A percentile compares a stretch with the other conserved stretches of the same genome.
Conservation (phyloP, 352 stramenopile species). For the Chrysophaeum taylorii region DNA sequence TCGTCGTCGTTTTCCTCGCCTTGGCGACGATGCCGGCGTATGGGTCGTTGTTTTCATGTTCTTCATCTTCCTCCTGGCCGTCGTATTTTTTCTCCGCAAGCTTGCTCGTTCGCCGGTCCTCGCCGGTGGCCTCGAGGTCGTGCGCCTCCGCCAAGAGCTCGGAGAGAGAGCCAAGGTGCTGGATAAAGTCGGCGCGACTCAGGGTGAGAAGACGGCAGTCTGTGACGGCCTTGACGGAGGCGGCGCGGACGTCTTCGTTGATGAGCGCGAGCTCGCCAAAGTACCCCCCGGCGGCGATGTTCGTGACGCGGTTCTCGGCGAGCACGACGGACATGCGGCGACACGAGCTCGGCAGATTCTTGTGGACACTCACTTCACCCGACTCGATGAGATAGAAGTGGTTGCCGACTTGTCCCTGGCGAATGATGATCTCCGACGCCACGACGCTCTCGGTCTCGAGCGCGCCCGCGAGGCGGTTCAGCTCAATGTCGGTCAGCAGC, state of each 20-base stretch:
- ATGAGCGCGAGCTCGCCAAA: slow-evolving; percentile 69
- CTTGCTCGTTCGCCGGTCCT: too few species aligned
- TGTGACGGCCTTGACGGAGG: slow-evolving; percentile 67
- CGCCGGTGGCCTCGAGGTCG: too few species aligned
- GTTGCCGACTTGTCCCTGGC: slow-evolving; percentile 50
- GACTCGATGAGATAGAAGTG: slow-evolving; percentile 52
- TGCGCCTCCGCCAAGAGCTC: slow-evolving; percentile 2
- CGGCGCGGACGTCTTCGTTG: slow-evolving; percentile 72
- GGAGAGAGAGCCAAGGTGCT: not conserved
- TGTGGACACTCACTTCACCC: slow-evolving; percentile 41
- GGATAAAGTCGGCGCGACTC: slow-evolving; percentile 58
- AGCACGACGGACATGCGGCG: slow-evolving; percentile 17
- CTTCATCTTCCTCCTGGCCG: too few species aligned
- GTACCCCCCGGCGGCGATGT: slow-evolving; percentile 42
- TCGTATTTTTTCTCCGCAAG: too few species aligned
- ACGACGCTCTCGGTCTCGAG: slow-evolving; percentile 39
- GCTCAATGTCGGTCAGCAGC: slow-evolving; percentile 44
- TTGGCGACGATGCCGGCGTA: not conserved
- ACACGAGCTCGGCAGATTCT: slow-evolving; percentile 27
- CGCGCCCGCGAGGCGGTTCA: slow-evolving; percentile 48
- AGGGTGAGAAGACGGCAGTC: slow-evolving; percentile 55
- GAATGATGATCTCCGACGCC: slow-evolving; percentile 51
- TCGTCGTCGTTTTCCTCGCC: not conserved
- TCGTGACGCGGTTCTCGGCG: slow-evolving; percentile 14
- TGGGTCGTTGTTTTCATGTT: too few species aligned